Percentiles rank a stretch among this genome's conserved stretches.
Evolutionary conservation across 2,329 filamentous ascomycete genomes (phyloP).

Genomic region (Aspergillus japonicus): DNA sequence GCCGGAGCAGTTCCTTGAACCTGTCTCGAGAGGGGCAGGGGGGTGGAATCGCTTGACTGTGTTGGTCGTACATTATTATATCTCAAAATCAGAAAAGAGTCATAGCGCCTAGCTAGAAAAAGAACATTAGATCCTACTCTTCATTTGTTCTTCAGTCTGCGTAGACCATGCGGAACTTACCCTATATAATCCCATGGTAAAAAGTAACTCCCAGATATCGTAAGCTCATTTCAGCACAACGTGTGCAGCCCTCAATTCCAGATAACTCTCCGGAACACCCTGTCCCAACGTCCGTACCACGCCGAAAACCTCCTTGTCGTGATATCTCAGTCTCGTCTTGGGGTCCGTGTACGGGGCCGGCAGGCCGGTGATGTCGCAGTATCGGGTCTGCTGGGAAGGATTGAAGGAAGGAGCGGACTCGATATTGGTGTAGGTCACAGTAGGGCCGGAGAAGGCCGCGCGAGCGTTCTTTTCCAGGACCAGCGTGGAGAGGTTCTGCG

Average conservation of each 20-base stretch:
- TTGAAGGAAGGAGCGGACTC: slow-evolving; percentile 86
- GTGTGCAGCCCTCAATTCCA: slow-evolving; percentile 88
- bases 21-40: slow-evolving; percentile 73
- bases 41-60: slow-evolving; percentile 97
- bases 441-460: slow-evolving; percentile 58
- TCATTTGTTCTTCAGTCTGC: not conserved
- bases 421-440: slow-evolving; percentile 91
- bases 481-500: slow-evolving; percentile 79
- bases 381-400: slow-evolving; percentile 75
- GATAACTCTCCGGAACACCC: slow-evolving; percentile 79
- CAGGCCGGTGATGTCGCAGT: slow-evolving; percentile 93
- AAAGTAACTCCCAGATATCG: not conserved
- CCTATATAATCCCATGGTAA: not conserved
- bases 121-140: not conserved
- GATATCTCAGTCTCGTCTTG: slow-evolving; percentile 89
- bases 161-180: slow-evolving; percentile 1
- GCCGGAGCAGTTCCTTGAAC: slow-evolving; percentile 94
- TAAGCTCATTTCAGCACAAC: slow-evolving; percentile 75
- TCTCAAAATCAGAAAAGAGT: slow-evolving; percentile 1
- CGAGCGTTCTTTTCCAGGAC: slow-evolving; percentile 77
- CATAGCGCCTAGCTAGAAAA: not conserved
- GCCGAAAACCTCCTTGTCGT: slow-evolving; percentile 87
- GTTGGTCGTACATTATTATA: slow-evolving; percentile 69
- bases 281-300: slow-evolving; percentile 78
- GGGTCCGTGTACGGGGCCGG: slow-evolving; percentile 91